Conservation (phyloP, 2,329 filamentous ascomycete genomes). For the Simplicillium sp. region DNA sequence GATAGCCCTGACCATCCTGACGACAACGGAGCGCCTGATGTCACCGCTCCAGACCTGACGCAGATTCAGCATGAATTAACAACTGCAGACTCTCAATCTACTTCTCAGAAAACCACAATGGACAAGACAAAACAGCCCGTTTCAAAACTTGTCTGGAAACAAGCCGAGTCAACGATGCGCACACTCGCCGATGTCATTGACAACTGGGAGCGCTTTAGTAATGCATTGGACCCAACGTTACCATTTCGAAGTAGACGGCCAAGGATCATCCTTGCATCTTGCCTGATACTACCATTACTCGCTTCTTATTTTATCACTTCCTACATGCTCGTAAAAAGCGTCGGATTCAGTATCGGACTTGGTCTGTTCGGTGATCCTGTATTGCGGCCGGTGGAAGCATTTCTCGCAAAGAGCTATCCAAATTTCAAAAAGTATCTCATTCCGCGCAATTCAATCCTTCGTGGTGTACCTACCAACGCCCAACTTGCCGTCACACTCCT, state of each 20-base stretch:
- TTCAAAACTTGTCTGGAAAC: slow-evolving; percentile 66
- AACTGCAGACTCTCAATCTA: slow-evolving; percentile 23
- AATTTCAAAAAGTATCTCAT: slow-evolving; percentile 69
- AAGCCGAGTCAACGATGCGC: slow-evolving; percentile 65
- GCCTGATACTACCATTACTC: slow-evolving; percentile 31
- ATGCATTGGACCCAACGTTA: slow-evolving; percentile 51
- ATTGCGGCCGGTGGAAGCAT: slow-evolving; percentile 47
- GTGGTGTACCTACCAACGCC: slow-evolving; percentile 77
- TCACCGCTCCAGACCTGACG: slow-evolving; percentile 7
- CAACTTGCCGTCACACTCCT: slow-evolving; percentile 75
- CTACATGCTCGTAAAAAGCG: slow-evolving; percentile 52
- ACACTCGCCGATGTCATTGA: slow-evolving; percentile 35
- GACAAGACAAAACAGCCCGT: slow-evolving; percentile 73
- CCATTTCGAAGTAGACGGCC: slow-evolving; percentile 49
- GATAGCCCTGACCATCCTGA: slow-evolving; percentile 25
- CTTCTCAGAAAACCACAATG: slow-evolving; percentile 34
- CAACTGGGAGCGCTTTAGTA: slow-evolving; percentile 41
- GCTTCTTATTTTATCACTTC: slow-evolving; percentile 1
- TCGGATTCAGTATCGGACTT: slow-evolving; percentile 60
- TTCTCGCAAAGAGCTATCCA: slow-evolving; percentile 54
- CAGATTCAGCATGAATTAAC: slow-evolving; percentile 18
- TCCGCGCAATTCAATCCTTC: slow-evolving; percentile 65
- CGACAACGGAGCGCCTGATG: slow-evolving; percentile 39
- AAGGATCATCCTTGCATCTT: slow-evolving; percentile 42
- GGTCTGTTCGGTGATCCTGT: slow-evolving; percentile 74